Evolutionary conservation across 768 basidiomycete species (phyloP), one percentile per base, ranked within the genome.

Genomic region (Boletus sp.): DNA sequence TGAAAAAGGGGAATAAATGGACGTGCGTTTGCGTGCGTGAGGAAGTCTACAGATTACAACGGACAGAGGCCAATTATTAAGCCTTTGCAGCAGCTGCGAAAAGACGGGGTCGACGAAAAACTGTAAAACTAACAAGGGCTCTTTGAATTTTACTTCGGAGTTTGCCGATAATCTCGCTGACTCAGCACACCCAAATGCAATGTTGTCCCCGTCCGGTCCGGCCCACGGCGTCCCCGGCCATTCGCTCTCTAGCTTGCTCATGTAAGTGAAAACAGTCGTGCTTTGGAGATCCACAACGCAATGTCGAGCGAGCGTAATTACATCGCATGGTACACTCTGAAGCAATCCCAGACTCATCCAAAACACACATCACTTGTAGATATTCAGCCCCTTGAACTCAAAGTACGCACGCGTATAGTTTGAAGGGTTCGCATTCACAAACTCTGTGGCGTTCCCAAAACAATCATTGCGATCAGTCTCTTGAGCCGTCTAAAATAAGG

Each of bases 31-130:
- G 59, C 13, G 60, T 71, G 70, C 65, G 71, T 72, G 71, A 71
- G 60, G 59, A 66, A 62, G 68, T 72, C 71, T 72, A 71, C 58
- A 54, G 70, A 70, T 63, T 71, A 71, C 70, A 71, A 63, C 63
- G 66, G 57, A 64, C 55, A 50, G 63, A 64, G 64, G 62, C 55
- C 51, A 59, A 63, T 58, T 62, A 70, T 58, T 62, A 70, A 64
- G 57, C 60, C 61, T 60, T 58, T 61, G 55, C 50, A 50, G 60
- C 55, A 57, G 64, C 58, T 62, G 66, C 57, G 57, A 58, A 55
- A 51, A 59, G 65, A 62, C 60, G 58, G 45, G 35, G 69, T 64
- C 56, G 51, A 66, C 52, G 55, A 55, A 33, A 27, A 53, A 47
- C 49, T 47, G 53, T 52, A 68, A 68, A 62, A 58, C 47, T 38